Base-by-base conservation (phyloP, 352 stramenopile species). In the Phytophthora tentaculata region DNA sequence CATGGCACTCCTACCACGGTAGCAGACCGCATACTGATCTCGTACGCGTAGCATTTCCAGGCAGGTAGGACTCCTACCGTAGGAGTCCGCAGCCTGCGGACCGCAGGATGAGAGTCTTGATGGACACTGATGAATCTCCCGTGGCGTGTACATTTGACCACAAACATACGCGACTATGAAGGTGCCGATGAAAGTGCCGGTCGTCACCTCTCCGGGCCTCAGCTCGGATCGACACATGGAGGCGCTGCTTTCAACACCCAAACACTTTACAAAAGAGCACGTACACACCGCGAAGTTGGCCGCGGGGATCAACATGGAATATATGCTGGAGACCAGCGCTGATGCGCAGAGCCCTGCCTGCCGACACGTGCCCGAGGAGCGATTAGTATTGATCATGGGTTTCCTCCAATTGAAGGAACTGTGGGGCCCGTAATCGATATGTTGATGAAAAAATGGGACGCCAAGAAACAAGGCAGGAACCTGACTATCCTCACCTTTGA, bases 301-400 rank as follows among this genome's bases (percentile, higher is more conserved):
- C 1, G 81, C 72, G 2, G 73, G 71, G 20, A 81, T 84, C 52
- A 71, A 58, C n/a, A 66, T 84, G 49, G 73, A 81, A 53, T 84
- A 78, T 41, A 77, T 74, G 35, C 19, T 79, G 12, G 55, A 71
- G 52, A 61, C 54, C 28, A 66, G 64, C 47, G 52, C 64, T 0
- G 61, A 70, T 26, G 48, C 61, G 5, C 39, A 50, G 3, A 61
- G 41, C 23, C 49, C 56, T 5, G 55, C 48, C 28, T 73, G 66
- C 22, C 60, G 37, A n/a, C 45, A 65, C 28, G 35, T 73, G 13
- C 66, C 55, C 5, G 59, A 64, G 19, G 56, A 70, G 51, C 69
- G 69, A n/a, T 56, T 86, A 23, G 59, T 83, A 19, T 41, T 86
- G 24, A 71, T 86, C 57, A 83, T 86, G 73, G 78, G 78, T 0